Percentiles rank a stretch among this genome's conserved stretches.
These are phyloP conservation scores for Ogataea parapolymorpha DNA, from an alignment of 805 yeast genomes.

Conservation along the genomic window DNA sequence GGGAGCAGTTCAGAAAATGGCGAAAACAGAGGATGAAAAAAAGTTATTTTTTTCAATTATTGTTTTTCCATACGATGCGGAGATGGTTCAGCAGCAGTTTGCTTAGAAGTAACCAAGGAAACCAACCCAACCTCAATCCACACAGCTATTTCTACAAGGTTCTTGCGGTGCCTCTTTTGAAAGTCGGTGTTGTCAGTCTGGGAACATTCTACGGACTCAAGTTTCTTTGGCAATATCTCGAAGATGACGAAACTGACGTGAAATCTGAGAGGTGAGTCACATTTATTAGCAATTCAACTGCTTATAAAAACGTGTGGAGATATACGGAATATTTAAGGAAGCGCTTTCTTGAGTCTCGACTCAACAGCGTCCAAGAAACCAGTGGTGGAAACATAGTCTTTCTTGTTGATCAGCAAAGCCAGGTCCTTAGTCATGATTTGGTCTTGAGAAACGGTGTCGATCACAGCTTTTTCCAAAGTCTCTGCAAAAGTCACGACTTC, in stretches of 20 bases:
- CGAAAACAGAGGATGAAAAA: conserved; percentile 2
- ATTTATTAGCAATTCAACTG: conserved; percentile 14
- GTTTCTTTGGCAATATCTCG: conserved; percentile 45
- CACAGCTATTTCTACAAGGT: conserved; percentile 41
- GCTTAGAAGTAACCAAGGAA: neutral
- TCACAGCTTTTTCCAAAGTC: conserved; percentile 59
- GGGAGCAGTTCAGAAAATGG: conserved; percentile 9
- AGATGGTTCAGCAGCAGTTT: conserved; percentile 1
- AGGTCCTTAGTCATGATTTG: conserved; percentile 81
- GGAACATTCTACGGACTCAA: conserved; percentile 44
- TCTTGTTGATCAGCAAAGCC: conserved; percentile 61
- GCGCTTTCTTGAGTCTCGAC: conserved; percentile 31
- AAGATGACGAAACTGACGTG: conserved; percentile 16
- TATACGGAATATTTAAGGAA: neutral
- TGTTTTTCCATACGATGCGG: conserved; percentile 1
- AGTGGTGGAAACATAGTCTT: conserved; percentile 65
- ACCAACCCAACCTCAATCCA: conserved; percentile 25
- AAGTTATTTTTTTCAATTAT: neutral
- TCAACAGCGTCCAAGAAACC: conserved; percentile 80
- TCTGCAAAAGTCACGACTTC: conserved; percentile 68
- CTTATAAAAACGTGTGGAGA: conserved; percentile 3
- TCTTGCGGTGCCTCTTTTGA: conserved; percentile 44
- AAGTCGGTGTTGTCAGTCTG: conserved; percentile 42
- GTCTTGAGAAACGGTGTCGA: conserved; percentile 70
- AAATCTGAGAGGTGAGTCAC: conserved; percentile 7